phyloP scores from a whole-genome alignment of 371 early-diverging fungal species.

The Basidiobolus heterosporus region DNA sequence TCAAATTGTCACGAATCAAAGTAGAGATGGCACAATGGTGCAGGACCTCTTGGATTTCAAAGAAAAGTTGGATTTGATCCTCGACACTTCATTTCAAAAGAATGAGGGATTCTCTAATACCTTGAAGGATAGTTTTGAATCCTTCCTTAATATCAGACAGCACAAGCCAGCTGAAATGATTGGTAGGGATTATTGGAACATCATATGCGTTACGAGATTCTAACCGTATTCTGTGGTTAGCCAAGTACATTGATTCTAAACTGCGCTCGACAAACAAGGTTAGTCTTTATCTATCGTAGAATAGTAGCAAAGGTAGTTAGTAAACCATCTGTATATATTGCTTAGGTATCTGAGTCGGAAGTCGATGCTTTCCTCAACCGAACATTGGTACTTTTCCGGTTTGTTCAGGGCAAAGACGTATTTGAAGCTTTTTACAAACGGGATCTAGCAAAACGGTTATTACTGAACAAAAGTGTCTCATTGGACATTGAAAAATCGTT shows the following conservation, averaged over 20 bases:
- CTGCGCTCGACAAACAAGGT: too few species aligned
- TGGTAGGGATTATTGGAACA: slow-evolving; percentile 71
- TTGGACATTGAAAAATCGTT: slow-evolving; percentile 71
- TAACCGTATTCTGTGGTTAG: too few species aligned
- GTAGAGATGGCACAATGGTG: slow-evolving; percentile 43
- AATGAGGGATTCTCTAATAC: slow-evolving; percentile 42
- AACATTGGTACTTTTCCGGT: slow-evolving; percentile 70
- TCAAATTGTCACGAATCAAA: slow-evolving; percentile 27
- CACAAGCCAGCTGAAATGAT: slow-evolving; percentile 80
- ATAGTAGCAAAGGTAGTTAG: too few species aligned
- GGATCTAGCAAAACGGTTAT: slow-evolving; percentile 71
- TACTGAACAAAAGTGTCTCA: slow-evolving; percentile 55
- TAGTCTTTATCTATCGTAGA: too few species aligned
- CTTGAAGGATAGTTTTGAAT: slow-evolving; percentile 70
- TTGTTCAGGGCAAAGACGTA: slow-evolving; percentile 81
- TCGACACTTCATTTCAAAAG: slow-evolving; percentile 36
- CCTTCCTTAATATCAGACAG: slow-evolving; percentile 64
- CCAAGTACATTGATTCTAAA: too few species aligned
- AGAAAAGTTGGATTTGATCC: slow-evolving; percentile 37
- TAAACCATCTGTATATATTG: too few species aligned
- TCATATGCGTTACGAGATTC: too few species aligned
- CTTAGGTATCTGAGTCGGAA: slow-evolving; percentile 47
- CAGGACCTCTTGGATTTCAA: slow-evolving; percentile 49
- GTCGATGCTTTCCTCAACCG: slow-evolving; percentile 63
- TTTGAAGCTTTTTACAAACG: slow-evolving; percentile 92